These are phyloP conservation scores for Trametes cubensis DNA, from an alignment of 768 basidiomycete species.

Conservation along the genomic window DNA sequence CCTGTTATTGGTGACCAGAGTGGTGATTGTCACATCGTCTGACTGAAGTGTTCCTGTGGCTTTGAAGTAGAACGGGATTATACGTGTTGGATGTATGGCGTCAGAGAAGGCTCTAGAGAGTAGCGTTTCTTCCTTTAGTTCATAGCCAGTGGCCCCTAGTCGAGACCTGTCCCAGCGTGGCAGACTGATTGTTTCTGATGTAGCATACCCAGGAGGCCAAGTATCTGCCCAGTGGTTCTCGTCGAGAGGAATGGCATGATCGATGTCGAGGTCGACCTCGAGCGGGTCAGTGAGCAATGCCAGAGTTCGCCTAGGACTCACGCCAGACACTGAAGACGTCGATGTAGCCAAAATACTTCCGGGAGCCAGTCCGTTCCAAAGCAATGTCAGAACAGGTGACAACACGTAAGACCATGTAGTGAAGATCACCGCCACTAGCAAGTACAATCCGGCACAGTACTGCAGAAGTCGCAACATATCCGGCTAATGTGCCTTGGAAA, in stretches of 20 bases:
- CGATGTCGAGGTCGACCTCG: slow-evolving; percentile 12
- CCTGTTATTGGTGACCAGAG: slow-evolving; percentile 78
- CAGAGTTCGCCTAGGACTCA: neutral
- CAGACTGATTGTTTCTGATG: slow-evolving; percentile 6
- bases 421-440: slow-evolving; percentile 35
- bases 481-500: neutral
- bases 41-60: slow-evolving; percentile 56
- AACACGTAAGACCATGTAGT: slow-evolving; percentile 34
- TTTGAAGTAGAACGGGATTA: slow-evolving; percentile 82
- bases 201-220: slow-evolving; percentile 15
- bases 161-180: neutral
- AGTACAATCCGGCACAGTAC: slow-evolving; percentile 26
- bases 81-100: slow-evolving; percentile 71
- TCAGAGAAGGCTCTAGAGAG: slow-evolving; percentile 71
- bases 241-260: slow-evolving; percentile 11
- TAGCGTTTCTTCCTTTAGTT: slow-evolving; percentile 52
- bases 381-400: slow-evolving; percentile 7
- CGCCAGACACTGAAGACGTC: neutral
- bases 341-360: neutral
- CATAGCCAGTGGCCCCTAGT: neutral
- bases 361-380: neutral
- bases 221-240: slow-evolving; percentile 15
- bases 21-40: slow-evolving; percentile 83
- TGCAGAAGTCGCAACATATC: slow-evolving; percentile 9
- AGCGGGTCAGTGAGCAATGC: slow-evolving; percentile 6